Evolutionary conservation across 768 basidiomycete species (phyloP).

Genomic region (Boletus coccyginus): DNA sequence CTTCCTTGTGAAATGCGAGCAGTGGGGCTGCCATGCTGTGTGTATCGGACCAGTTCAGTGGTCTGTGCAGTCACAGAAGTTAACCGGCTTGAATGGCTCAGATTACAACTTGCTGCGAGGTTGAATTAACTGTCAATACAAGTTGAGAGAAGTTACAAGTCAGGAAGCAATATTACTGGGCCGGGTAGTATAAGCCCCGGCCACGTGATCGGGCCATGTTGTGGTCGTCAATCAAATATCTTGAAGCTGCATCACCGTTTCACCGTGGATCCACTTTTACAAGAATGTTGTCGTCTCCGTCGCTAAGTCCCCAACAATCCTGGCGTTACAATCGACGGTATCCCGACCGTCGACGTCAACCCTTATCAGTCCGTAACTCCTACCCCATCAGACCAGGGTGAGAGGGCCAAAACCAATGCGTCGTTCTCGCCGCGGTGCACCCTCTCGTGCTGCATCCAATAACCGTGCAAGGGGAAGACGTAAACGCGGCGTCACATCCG

Average conservation of each 20-base stretch:
- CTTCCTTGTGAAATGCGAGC: slow-evolving; percentile 65
- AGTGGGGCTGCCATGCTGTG: slow-evolving; percentile 29
- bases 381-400: too few species aligned
- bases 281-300: slow-evolving; percentile 33
- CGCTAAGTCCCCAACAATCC: slow-evolving; percentile 26
- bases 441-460: too few species aligned
- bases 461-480: too few species aligned
- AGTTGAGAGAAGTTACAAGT: neutral
- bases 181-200: too few species aligned
- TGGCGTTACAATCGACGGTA: slow-evolving; percentile 17
- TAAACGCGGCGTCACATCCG: too few species aligned
- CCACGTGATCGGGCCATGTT: too few species aligned
- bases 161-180: too few species aligned
- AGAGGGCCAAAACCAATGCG: too few species aligned
- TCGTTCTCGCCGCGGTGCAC: too few species aligned
- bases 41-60: neutral
- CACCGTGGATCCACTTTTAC: slow-evolving; percentile 15
- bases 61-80: neutral
- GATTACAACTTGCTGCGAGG: neutral
- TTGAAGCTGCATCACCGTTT: neutral
- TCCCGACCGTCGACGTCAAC: too few species aligned
- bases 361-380: too few species aligned
- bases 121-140: neutral
- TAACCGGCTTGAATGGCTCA: neutral
- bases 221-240: neutral